Conservation (phyloP, 495 filamentous ascomycete genomes). For the Aspergillus sclerotioniger region DNA sequence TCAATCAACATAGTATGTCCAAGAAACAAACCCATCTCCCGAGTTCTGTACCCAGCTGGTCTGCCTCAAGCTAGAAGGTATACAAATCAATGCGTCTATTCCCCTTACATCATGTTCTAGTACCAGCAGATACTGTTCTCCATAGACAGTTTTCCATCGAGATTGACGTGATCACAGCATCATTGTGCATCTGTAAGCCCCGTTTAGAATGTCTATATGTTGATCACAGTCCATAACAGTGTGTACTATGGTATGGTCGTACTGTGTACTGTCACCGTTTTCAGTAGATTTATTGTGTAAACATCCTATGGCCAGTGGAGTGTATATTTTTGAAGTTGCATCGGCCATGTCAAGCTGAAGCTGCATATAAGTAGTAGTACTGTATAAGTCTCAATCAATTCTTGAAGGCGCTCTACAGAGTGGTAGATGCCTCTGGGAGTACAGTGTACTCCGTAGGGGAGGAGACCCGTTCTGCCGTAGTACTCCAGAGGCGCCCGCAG, state of each 20-base stretch:
- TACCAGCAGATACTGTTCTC: not conserved
- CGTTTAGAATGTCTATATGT: not conserved
- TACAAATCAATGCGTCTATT: not conserved
- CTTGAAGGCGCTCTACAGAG: no score
- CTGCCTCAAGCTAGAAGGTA: not conserved
- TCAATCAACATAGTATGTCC: not conserved
- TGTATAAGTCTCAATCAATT: no score
- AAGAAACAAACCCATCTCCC: not conserved
- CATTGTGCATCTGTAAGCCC: not conserved
- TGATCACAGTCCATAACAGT: no score
- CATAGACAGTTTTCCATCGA: not conserved
- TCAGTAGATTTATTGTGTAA: not conserved
- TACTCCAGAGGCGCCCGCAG: not conserved
- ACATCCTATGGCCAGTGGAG: not conserved
- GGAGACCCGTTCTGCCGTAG: not conserved
- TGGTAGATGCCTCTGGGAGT: no score
- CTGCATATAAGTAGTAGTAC: no score
- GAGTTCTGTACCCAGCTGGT: not conserved
- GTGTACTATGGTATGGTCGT: no score
- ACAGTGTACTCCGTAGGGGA: no score
- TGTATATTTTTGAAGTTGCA: no score
- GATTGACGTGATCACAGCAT: not conserved
- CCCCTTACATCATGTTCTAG: not conserved
- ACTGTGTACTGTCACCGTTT: no score
- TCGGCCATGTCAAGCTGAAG: no score